These are phyloP conservation scores for Passalora sequoiae DNA, from an alignment of 2,329 filamentous ascomycete genomes.

Conservation along the genomic window DNA sequence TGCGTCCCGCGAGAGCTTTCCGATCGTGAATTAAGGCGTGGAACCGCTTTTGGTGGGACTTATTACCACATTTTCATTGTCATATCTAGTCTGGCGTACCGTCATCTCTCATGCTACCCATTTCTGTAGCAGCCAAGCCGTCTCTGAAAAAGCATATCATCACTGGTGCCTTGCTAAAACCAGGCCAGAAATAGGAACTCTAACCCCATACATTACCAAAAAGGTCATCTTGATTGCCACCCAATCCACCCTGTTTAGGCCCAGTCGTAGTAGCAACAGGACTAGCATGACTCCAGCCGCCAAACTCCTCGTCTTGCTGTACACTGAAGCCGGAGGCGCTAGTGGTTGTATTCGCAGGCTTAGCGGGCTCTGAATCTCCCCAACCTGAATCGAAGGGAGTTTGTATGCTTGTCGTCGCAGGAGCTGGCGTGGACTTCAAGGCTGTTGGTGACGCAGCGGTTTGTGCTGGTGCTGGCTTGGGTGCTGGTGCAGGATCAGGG, in stretches of 20 bases:
- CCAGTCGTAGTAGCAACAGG: conserved; percentile 40
- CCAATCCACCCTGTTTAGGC: conserved; percentile 49
- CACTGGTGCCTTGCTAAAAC: no score
- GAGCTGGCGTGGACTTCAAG: conserved; percentile 37
- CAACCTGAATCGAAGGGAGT: conserved; percentile 48
- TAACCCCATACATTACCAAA: conserved; percentile 96
- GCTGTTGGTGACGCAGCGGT: conserved; percentile 38
- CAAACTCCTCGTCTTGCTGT: conserved; percentile 88
- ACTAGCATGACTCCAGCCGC: conserved; percentile 77
- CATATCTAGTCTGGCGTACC: no score
- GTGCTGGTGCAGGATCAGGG: conserved; percentile 44
- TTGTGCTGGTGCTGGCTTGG: conserved; percentile 32
- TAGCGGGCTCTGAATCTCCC: conserved; percentile 56
- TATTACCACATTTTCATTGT: no score
- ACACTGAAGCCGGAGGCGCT: conserved; percentile 47
- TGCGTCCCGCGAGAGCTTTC: no score
- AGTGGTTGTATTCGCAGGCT: conserved; percentile 45
- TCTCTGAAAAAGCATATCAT: no score
- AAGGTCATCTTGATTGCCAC: conserved; percentile 62
- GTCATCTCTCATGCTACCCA: no score
- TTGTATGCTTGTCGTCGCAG: conserved; percentile 14
- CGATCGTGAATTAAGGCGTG: no score
- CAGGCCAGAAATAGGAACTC: no score
- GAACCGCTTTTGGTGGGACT: no score
- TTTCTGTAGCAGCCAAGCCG: no score